Percentiles rank a stretch among this genome's conserved stretches.
These are phyloP conservation scores for Coprinopsis marcescibilis DNA, from an alignment of 768 basidiomycete genomes.

Conservation along the genomic window DNA sequence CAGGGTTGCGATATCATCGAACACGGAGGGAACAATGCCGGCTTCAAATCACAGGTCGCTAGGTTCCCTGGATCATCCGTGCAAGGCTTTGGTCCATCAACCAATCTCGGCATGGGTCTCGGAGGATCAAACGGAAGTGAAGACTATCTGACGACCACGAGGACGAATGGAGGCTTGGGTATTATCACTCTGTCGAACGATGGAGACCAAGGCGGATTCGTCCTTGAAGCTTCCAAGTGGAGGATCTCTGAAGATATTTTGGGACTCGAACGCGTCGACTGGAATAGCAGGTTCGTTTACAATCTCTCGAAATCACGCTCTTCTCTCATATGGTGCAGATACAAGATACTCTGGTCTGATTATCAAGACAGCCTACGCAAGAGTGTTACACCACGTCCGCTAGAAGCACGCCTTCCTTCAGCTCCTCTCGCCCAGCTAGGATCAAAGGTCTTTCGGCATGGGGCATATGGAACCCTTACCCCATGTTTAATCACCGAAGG, in stretches of 20 bases:
- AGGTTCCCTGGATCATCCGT: slow-evolving; percentile 27
- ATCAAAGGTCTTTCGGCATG: slow-evolving; percentile 26
- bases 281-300: slow-evolving; percentile 21
- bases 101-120: background rate
- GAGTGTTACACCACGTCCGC: slow-evolving; percentile 17
- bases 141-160: background rate
- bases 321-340: slow-evolving; percentile 15
- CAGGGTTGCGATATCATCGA: slow-evolving; percentile 38
- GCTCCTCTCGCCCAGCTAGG: slow-evolving; percentile 20
- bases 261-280: slow-evolving; percentile 27
- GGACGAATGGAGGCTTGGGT: slow-evolving; percentile 18
- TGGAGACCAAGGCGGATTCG: slow-evolving; percentile 23
- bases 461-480: slow-evolving; percentile 28
- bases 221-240: slow-evolving; percentile 33
- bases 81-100: too few species aligned
- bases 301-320: background rate
- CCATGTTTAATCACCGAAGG: slow-evolving; percentile 27
- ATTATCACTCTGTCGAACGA: slow-evolving; percentile 37
- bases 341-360: slow-evolving; percentile 19
- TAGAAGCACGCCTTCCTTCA: slow-evolving; percentile 18
- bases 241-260: slow-evolving; percentile 32
- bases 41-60: slow-evolving; percentile 25
- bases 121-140: background rate
- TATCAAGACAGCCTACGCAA: slow-evolving; percentile 11
- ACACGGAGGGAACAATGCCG: slow-evolving; percentile 37